Base-by-base conservation (phyloP, 345 rosid genomes). In the Euphorbia lathyris region DNA sequence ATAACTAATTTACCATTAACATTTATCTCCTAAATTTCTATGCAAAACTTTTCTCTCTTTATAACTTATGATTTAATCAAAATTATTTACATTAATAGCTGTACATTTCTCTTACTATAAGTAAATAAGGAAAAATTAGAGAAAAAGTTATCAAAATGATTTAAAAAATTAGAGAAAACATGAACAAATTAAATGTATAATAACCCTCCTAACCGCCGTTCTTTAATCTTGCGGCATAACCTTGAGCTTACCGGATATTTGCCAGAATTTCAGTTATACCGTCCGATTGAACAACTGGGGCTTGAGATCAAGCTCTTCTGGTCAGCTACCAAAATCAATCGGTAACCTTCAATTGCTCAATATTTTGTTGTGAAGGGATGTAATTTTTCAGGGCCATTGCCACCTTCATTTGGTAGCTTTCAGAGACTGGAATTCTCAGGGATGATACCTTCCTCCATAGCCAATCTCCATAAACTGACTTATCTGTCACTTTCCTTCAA, bases 391-490 rank as follows among this genome's bases (percentile, higher is more conserved):
- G 63, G 63, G 9, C 40, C 19, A 30, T 1, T 77, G 38, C 76
- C 76, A 32, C 48, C 43, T 36, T 67, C 72, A 38, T 72, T 77
- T 19, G 75, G 72, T 1, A 67, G 63, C 26, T 30, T 72, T 45
- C 16, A 45, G 19, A 16, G 12, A 3, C 11, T 45, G 51, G 19
- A 45, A 14, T 7, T 45, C 2, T 45, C 51, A 12, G 51, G 51
- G 51, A 45, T 10, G 51, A 45, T 45, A 7, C 51, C 51, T 12
- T 6, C 51, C 72, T 48, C 50, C 57, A 19, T 51, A 1, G 25
- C 23, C 2, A 51, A 51, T 20, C 57, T 51, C 9, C 25, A 19
- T 19, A n/a, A 51, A 1, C 57, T 51, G 25, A 51, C 57, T 19
- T 51, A 51, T 51, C 57, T 56, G 7, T 56, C 60, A 56, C 60